These are phyloP conservation scores for Daucus carota DNA, from an alignment of 129 eudicot genomes.

Conservation along the genomic window DH1_v3.0 NC_030389.2:35139501-35140000, in stretches of 20 bases:
- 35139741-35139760: background rate
- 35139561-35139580: no score
- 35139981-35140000: conserved; percentile 48
- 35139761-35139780: background rate
- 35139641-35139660: background rate
- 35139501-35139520: no score
- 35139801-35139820: background rate
- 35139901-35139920: background rate
- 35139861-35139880: background rate
- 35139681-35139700: background rate
- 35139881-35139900: background rate
- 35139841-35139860: background rate
- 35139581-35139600: background rate
- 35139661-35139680: background rate
- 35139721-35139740: background rate
- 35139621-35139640: background rate
- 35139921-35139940: background rate
- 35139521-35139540: no score
- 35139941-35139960: background rate
- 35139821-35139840: background rate
- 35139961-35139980: conserved; percentile 47
- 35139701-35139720: background rate
- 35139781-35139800: background rate
- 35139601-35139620: background rate
- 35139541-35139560: no score